Conservation (phyloP, 139 green algal species). For the Pseudopediastrum boryanum region DNA sequence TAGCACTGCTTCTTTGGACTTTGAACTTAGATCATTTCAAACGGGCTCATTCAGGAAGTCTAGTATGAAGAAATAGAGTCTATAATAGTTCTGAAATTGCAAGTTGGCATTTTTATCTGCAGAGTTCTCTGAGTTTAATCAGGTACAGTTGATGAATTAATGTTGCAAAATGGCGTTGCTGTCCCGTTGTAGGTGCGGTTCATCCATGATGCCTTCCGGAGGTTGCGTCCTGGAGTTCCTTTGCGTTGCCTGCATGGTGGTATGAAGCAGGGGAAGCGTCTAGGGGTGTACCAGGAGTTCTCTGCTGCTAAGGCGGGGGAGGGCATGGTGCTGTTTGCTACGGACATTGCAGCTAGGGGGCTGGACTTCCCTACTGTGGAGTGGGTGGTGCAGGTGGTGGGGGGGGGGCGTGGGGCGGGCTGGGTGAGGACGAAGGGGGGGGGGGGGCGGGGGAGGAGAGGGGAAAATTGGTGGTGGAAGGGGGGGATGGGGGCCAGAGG, state of each 20-base stretch:
- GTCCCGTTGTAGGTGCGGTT: slow-evolving; percentile 87
- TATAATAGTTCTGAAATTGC: too few species aligned
- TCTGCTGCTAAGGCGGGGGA: slow-evolving; percentile 59
- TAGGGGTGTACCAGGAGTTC: slow-evolving; percentile 87
- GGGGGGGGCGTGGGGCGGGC: background rate
- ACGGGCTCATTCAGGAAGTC: too few species aligned
- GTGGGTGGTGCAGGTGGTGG: slow-evolving; percentile 92
- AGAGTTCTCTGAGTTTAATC: too few species aligned
- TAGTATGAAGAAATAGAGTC: too few species aligned
- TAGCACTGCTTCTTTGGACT: too few species aligned
- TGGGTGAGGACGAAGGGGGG: too few species aligned
- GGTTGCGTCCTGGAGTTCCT: slow-evolving; percentile 89
- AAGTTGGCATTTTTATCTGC: too few species aligned
- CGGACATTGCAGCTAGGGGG: slow-evolving; percentile 88
- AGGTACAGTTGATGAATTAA: too few species aligned
- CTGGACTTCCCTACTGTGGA: slow-evolving; percentile 94
- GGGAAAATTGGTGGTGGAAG: background rate
- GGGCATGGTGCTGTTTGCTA: slow-evolving; percentile 89
- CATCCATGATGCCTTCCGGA: slow-evolving; percentile 87
- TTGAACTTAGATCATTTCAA: too few species aligned
- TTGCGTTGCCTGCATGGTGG: slow-evolving; percentile 90
- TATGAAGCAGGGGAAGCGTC: slow-evolving; percentile 96
- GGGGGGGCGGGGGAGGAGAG: background rate
- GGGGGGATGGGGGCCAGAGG: too few species aligned
- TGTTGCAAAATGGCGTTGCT: too few species aligned